A percentile compares a stretch with the other conserved stretches of the same genome.
These are phyloP conservation scores for Sonneratia alba DNA, from an alignment of 345 rosid genomes.

Conservation along the genomic window DNA sequence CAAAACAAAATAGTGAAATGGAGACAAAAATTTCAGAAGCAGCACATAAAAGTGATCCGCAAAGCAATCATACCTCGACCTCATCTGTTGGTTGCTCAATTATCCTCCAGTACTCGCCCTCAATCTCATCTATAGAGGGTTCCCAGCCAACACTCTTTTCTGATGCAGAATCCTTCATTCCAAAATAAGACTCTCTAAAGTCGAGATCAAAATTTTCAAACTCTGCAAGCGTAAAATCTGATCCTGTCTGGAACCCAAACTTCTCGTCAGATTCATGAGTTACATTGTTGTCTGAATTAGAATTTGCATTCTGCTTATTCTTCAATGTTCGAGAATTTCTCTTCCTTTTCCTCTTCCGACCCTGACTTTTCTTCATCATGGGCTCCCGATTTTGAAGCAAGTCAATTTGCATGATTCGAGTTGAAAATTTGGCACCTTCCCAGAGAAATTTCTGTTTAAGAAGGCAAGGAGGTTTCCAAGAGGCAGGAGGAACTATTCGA, in stretches of 20 bases:
- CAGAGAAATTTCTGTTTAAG: conserved; percentile 60
- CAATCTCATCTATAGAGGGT: conserved; percentile 68
- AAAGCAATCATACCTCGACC: conserved; percentile 57
- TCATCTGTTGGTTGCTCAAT: conserved; percentile 84
- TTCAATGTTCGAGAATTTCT: conserved; percentile 45
- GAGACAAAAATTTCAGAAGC: conserved; percentile 5
- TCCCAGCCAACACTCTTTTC: conserved; percentile 33
- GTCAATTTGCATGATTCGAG: conserved; percentile 82
- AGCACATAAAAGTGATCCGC: background rate
- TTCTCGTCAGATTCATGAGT: conserved; percentile 56
- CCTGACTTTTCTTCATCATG: conserved; percentile 53
- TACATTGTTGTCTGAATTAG: conserved; percentile 40
- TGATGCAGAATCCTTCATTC: conserved; percentile 26
- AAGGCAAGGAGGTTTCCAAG: conserved; percentile 81
- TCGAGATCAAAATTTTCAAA: conserved; percentile 56
- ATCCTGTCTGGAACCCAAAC: conserved; percentile 82
- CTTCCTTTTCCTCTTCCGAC: conserved; percentile 68
- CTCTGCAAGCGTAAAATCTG: conserved; percentile 73
- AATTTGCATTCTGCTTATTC: conserved; percentile 35
- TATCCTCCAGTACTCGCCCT: conserved; percentile 98
- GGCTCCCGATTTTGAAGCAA: conserved; percentile 91
- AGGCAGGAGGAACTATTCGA: conserved; percentile 87
- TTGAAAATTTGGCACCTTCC: conserved; percentile 70
- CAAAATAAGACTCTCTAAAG: conserved; percentile 66
- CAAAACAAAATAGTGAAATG: conserved; percentile 1